A percentile compares a stretch with the other conserved stretches of the same genome.
phyloP scores from a whole-genome alignment of 202 grass and related monocot genomes.

The Dendrocalamus latiflorus region DNA sequence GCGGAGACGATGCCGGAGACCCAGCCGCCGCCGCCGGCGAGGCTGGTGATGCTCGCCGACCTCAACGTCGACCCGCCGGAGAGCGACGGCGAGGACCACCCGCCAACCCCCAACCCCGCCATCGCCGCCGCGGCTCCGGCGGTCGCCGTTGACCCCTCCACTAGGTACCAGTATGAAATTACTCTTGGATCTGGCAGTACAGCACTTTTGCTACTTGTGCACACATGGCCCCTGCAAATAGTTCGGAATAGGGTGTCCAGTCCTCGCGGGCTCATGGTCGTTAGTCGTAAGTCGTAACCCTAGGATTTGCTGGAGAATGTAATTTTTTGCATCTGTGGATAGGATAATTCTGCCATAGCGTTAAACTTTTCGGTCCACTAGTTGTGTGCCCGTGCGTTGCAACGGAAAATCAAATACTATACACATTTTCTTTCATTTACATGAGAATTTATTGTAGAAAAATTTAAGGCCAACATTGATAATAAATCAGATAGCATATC shows the following conservation, averaged over 20 bases:
- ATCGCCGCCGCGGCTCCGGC: not conserved
- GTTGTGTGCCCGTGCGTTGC: no score
- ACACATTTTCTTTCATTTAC: no score
- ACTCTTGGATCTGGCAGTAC: not conserved
- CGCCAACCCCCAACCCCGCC: constrained; percentile 31
- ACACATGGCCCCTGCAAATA: not conserved
- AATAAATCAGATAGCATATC: no score
- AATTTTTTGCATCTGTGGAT: not conserved
- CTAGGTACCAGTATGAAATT: not conserved
- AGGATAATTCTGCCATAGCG: not conserved
- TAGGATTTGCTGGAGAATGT: not conserved
- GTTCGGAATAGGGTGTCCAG: constrained; percentile 7
- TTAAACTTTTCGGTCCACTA: not conserved
- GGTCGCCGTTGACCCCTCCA: not conserved
- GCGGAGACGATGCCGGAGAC: constrained; percentile 35
- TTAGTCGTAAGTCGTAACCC: not conserved
- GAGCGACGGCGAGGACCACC: constrained; percentile 78
- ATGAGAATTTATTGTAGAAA: no score
- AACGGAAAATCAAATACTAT: no score
- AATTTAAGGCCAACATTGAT: no score
- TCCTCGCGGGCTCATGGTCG: not conserved
- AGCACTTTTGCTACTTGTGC: not conserved
- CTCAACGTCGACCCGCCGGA: constrained; percentile 84
- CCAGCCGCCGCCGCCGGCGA: constrained; percentile 19
- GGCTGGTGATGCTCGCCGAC: constrained; percentile 44